phyloP scores from a whole-genome alignment of 139 green algal species.

The Chlamydomonas sp. region DNA sequence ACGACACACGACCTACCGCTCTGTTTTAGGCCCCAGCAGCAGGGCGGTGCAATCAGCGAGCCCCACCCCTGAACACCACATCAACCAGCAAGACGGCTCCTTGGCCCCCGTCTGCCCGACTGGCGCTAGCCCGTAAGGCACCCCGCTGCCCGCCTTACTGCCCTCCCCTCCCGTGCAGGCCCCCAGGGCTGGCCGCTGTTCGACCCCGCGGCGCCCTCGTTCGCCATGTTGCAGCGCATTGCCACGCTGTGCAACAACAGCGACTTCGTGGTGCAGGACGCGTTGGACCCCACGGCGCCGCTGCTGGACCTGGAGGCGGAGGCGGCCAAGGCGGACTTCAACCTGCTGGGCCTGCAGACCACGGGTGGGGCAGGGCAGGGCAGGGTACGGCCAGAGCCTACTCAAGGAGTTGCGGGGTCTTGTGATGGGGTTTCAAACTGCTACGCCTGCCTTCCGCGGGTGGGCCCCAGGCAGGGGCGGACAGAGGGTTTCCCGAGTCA shows the following conservation, averaged over 20 bases:
- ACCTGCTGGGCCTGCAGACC: conserved; percentile 67
- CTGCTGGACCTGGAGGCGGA: conserved; percentile 54
- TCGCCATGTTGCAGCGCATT: conserved; percentile 69
- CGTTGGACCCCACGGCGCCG: conserved; percentile 45
- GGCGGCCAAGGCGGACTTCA: conserved; percentile 71
- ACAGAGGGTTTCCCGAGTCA: too few species aligned
- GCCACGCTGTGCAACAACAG: conserved; percentile 83
- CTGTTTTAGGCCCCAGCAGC: neutral
- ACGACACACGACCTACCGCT: neutral
- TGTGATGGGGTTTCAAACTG: neutral
- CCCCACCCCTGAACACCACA: neutral
- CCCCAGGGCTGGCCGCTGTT: conserved; percentile 52
- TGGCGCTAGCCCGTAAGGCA: too few species aligned
- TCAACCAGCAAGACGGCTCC: neutral
- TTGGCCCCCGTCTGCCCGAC: neutral
- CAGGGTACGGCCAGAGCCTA: neutral
- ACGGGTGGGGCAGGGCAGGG: neutral
- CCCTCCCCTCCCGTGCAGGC: neutral
- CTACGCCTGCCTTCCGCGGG: too few species aligned
- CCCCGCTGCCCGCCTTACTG: neutral
- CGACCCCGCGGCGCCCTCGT: conserved; percentile 48
- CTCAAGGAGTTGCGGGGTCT: too few species aligned
- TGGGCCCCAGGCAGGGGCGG: too few species aligned
- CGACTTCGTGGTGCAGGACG: conserved; percentile 65
- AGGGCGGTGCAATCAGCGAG: neutral